These are phyloP conservation scores for Leccinum fallax DNA, from an alignment of 1,284 basidiomycete genomes.

Conservation along the genomic window DNA sequence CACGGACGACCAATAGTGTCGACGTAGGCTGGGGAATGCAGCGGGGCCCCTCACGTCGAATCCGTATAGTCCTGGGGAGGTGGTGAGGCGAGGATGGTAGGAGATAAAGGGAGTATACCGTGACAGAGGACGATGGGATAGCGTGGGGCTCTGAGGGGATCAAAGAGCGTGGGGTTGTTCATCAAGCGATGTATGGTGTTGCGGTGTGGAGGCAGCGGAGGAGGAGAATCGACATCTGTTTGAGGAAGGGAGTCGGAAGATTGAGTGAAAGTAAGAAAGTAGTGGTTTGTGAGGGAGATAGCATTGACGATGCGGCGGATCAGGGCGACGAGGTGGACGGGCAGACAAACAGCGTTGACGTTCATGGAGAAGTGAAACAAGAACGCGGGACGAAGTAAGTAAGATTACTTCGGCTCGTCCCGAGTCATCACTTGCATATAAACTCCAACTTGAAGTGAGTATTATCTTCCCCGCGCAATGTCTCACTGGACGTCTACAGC, in stretches of 20 bases:
- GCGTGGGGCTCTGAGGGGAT: slow-evolving; percentile 78
- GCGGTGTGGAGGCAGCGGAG: slow-evolving; percentile 14
- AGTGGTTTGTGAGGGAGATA: slow-evolving; percentile 48
- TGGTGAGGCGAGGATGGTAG: slow-evolving; percentile 13
- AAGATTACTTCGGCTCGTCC: too few relatives aligned
- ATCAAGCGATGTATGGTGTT: slow-evolving; percentile 77
- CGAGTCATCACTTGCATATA: too few relatives aligned
- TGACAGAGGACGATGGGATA: slow-evolving; percentile 95
- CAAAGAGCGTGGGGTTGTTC: slow-evolving; percentile 69
- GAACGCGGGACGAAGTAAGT: too few relatives aligned
- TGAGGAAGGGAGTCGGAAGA: neutral
- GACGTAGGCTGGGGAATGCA: slow-evolving; percentile 75
- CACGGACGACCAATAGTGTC: slow-evolving; percentile 96
- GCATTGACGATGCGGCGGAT: slow-evolving; percentile 67
- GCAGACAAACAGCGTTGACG: slow-evolving; percentile 53
- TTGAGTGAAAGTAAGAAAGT: neutral
- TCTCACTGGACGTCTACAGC: neutral
- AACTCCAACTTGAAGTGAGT: neutral
- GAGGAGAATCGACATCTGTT: neutral
- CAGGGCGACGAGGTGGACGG: slow-evolving; percentile 57
- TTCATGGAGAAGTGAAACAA: slow-evolving; percentile 9
- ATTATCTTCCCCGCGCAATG: neutral
- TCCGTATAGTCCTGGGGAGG: slow-evolving; percentile 81
- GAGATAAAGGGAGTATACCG: slow-evolving; percentile 54
- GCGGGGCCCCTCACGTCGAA: slow-evolving; percentile 86